Evolutionary conservation across 2,329 filamentous ascomycete genomes (phyloP), one percentile per base, ranked within the genome.

Genomic region (Colletotrichum agaves): DNA sequence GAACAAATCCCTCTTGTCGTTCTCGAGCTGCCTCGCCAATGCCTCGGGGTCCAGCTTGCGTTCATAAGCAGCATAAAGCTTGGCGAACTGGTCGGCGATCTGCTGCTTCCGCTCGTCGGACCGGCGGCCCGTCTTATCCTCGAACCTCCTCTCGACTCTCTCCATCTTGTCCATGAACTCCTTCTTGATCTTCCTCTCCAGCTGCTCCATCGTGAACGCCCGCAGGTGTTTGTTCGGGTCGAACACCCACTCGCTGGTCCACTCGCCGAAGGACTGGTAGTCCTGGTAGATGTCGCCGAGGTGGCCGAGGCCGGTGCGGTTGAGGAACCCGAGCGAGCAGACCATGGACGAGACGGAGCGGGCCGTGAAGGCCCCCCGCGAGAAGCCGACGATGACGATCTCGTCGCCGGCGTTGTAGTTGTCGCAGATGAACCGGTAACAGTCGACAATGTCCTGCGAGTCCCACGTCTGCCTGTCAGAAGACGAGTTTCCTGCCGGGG

Each of bases 341-440:
- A 77, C 63, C 62, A 75, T 58, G 41, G 66, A 71, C 13, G 77
- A 75, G 10, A 79, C 73, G 2, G 77, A 76, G 13, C 78, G 77
- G 19, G 77, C 78, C 0, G 78, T 79, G 61, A 78, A 79, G 17
- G 78, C 78, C 17, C 78, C 78, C 1, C 78, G 75, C 0, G 78
- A 79, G 70, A 79, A 79, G 6, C 78, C 78, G n/a, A 79, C 68
- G 17, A 78, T 75, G 19, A 78, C 69, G 19, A 79, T 75, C 63
- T 79, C 75, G 57, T 78, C 76, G 1, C 74, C 75, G 5, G 71
- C 71, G 31, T 73, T 72, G 59, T 74, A 80, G 72, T 80, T 80
- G 47, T 77, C 73, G 55, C 75, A 76, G 15, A 79, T 72, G 68
- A 79, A 80, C 50, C 75, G 75, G 70, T 80, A 80, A 3, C 73